phyloP scores from a whole-genome alignment of 2,329 filamentous ascomycete genomes.

The Dothistroma pini region DNA sequence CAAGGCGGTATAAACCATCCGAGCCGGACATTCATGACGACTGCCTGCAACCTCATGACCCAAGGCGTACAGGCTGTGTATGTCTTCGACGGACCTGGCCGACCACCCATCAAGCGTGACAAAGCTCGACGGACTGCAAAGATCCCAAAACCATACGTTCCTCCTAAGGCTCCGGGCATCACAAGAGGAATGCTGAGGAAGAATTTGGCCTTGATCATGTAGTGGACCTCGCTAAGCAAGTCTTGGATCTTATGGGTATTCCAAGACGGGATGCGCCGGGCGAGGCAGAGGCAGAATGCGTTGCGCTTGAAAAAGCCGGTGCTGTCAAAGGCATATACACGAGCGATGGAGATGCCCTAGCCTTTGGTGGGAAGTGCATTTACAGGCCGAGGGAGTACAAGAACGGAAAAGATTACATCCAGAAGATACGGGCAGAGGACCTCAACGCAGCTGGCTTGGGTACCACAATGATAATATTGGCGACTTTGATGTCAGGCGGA shows the following conservation, averaged over 20 bases:
- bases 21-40: not conserved
- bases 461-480: not conserved
- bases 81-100: conserved; percentile 5
- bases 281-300: conserved; percentile 9
- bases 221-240: not conserved
- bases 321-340: not conserved
- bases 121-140: not conserved
- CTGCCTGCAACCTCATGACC: not conserved
- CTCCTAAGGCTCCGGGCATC: not conserved
- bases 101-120: conserved; percentile 1
- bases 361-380: conserved; percentile 1
- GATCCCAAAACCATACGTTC: not conserved
- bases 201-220: not conserved
- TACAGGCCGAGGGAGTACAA: not conserved
- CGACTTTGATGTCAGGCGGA: not conserved
- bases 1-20: conserved; percentile 4
- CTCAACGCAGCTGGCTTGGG: not conserved
- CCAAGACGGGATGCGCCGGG: not conserved
- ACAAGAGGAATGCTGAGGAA: not conserved
- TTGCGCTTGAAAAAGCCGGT: conserved; percentile 1
- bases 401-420: not conserved
- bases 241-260: not conserved
- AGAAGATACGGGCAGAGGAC: not conserved
- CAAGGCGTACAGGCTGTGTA: conserved; percentile 5
- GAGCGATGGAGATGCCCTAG: conserved; percentile 3